Evolutionary conservation across 371 early-diverging fungal species (phyloP), one percentile per base, ranked within the genome.

Genomic region (Mucor circinelloides): DNA sequence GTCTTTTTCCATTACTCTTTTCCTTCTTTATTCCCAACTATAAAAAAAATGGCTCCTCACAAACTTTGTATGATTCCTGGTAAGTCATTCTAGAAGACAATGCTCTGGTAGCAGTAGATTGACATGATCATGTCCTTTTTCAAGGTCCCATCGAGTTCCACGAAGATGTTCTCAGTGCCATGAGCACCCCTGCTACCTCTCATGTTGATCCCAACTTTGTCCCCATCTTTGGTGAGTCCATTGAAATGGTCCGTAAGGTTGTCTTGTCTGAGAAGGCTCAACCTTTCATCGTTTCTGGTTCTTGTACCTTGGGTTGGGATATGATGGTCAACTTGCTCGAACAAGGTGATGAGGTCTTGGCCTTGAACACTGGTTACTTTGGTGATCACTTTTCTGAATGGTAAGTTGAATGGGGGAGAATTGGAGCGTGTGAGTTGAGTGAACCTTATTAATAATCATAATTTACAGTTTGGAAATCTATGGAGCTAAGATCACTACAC

Each of bases 301-400:
- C 96, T 9, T 97, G 99, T 36, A 95, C 94, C 21, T 84, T 97
- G 50, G 95, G 95, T 27, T 97, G 99, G 97, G 97, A 97, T 82
- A 91, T 93, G 87, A 91, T 93, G 64, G 89, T 92, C 58, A 98
- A 98, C 85, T 84, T 97, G 65, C 68, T 97, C 13, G 95, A 97
- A 78, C 89, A 89, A 34, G 93, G 91, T 44, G 97, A 98, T 68
- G 81, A 89, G 54, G 97, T 90, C n/a, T 86, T 98, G 46, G 93
- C 96, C 19, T 77, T 96, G 73, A 93, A 90, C 80, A 95, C 94
- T 34, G 99, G 99, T 21, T 93, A 95, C 79, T 98, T 98, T 85
- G 97, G 97, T 60, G 95, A 97, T 78, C 91, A 95, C 73, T 93
- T 98, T 71, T 93, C 89, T 59, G 97, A 97, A 68, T 97, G 94